A percentile compares a stretch with the other conserved stretches of the same genome.
These are phyloP conservation scores for Jacaranda copaia DNA, from an alignment of 257 asterid species.

Conservation along the genomic window DNA sequence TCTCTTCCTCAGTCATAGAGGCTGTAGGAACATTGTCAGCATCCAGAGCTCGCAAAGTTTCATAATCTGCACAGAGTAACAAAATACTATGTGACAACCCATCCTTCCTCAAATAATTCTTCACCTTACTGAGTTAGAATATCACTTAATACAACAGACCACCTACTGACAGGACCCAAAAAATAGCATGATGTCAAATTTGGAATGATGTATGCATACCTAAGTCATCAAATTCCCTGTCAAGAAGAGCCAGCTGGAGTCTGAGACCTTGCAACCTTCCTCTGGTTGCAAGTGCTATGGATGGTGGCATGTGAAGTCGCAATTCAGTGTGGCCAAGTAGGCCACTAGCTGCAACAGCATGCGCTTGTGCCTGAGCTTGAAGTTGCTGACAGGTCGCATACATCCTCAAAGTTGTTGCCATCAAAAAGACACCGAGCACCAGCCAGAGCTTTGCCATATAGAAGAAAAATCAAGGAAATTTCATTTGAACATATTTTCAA, in stretches of 20 bases:
- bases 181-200: conserved; percentile 9
- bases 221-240: conserved; percentile 94
- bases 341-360: conserved; percentile 94
- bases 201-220: conserved; percentile 51
- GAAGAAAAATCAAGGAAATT: conserved; percentile 20
- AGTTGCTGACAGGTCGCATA: conserved; percentile 99
- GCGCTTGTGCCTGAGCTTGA: conserved; percentile 99
- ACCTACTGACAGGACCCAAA: conserved; percentile 8
- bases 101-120: conserved; percentile 20
- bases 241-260: conserved; percentile 99
- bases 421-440: conserved; percentile 94
- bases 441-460: conserved; percentile 77
- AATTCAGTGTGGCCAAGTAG: conserved; percentile 96
- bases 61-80: conserved; percentile 72
- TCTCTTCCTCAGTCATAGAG: conserved; percentile 97
- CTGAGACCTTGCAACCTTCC: conserved; percentile 98
- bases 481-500: conserved; percentile 15
- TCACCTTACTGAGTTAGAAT: conserved; percentile 6
- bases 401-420: conserved; percentile 96
- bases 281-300: conserved; percentile 92
- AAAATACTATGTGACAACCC: conserved; percentile 19
- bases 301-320: conserved; percentile 98
- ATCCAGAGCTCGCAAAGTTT: conserved; percentile 90
- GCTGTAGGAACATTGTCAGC: conserved; percentile 86
- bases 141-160: conserved; percentile 6